phyloP scores from a whole-genome alignment of 164 flowering plant genomes.

The Pachysandra terminalis region DNA sequence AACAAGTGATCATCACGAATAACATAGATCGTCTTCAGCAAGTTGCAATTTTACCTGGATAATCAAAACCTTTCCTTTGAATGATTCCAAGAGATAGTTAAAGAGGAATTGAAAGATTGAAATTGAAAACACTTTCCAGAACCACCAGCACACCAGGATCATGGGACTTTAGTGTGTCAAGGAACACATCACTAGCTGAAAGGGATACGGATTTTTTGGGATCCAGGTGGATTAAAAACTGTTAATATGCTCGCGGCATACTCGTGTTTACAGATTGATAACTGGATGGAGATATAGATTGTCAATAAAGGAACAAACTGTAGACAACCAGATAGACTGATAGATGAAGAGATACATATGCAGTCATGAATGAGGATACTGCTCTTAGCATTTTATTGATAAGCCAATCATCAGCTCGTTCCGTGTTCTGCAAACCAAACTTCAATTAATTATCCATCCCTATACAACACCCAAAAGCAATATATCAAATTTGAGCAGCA shows the following conservation, averaged over 20 bases:
- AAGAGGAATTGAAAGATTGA: slow-evolving; percentile 71
- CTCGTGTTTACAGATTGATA: no score
- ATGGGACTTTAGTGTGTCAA: slow-evolving; percentile 53
- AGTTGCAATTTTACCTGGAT: slow-evolving; percentile 52
- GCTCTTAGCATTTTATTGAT: slow-evolving; percentile 72
- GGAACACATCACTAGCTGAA: slow-evolving; percentile 15
- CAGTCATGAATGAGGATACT: slow-evolving; percentile 51
- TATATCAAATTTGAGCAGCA: slow-evolving; percentile 6
- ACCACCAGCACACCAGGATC: slow-evolving; percentile 75
- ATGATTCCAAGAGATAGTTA: slow-evolving; percentile 63
- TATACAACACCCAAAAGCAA: slow-evolving; percentile 3
- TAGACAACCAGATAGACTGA: background rate
- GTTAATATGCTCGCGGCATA: no score
- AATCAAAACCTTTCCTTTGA: slow-evolving; percentile 51
- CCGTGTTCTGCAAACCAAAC: slow-evolving; percentile 45
- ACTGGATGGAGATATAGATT: background rate
- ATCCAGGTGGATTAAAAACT: background rate
- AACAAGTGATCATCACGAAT: no score
- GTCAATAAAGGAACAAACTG: background rate
- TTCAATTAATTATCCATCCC: background rate
- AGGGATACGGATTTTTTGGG: background rate
- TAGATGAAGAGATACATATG: background rate
- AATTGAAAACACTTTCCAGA: slow-evolving; percentile 71
- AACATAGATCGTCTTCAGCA: background rate
- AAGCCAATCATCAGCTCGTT: slow-evolving; percentile 77